Conservation (phyloP, 2,329 filamentous ascomycete species). For the Polytolypa hystricis region DNA sequence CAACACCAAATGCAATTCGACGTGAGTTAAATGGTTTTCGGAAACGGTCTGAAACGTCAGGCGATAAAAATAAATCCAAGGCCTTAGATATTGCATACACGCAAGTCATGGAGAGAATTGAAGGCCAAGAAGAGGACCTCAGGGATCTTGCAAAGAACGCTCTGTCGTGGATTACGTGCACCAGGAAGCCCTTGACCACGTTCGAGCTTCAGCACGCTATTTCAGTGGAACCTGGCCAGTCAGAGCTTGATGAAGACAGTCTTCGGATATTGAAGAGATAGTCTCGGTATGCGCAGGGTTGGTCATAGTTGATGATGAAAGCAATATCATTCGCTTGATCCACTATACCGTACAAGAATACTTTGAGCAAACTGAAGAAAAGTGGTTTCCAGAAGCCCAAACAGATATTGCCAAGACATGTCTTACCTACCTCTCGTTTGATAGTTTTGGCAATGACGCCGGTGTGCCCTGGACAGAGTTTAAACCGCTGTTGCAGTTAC, state of each 20-base stretch:
- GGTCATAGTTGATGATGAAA: constrained; percentile 32
- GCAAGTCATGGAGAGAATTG: constrained; percentile 11
- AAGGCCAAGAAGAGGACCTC: constrained; percentile 6
- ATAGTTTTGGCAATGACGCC: too few relatives aligned
- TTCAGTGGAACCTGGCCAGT: constrained; percentile 13
- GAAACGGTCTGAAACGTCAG: neutral
- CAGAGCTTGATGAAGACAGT: constrained; percentile 12
- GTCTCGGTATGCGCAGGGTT: constrained; percentile 33
- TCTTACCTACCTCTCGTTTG: constrained; percentile 29
- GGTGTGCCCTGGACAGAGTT: too few relatives aligned
- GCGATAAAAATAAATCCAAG: neutral
- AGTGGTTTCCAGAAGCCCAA: constrained; percentile 25
- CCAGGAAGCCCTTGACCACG: constrained; percentile 12
- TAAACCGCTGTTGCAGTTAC: too few relatives aligned
- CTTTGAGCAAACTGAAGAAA: constrained; percentile 20
- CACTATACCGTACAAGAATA: constrained; percentile 40
- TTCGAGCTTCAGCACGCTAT: constrained; percentile 19
- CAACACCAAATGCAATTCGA: constrained; percentile 2
- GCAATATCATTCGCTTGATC: constrained; percentile 30
- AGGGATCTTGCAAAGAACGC: constrained; percentile 11
- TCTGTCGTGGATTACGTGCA: constrained; percentile 15
- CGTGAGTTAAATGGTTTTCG: constrained; percentile 1
- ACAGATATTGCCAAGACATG: constrained; percentile 21
- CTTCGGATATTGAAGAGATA: constrained; percentile 15
- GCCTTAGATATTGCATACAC: constrained; percentile 8